Percentiles rank a stretch among this genome's conserved stretches.
Evolutionary conservation across 768 basidiomycete species (phyloP).

Genomic region (Coprinopsis sp.): DNA sequence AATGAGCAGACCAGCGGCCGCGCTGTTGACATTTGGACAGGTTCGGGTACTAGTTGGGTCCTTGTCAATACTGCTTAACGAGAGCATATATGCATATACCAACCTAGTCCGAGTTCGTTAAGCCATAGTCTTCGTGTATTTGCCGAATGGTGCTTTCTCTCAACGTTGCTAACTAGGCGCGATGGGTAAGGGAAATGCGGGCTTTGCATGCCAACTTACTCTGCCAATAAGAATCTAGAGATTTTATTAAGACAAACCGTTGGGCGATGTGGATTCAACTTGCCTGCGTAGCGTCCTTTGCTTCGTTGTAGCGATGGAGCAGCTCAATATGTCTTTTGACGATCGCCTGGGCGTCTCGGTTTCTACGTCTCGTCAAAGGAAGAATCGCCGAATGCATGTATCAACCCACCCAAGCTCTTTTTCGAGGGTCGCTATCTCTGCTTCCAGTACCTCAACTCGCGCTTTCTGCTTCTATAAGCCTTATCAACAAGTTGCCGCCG

Average conservation of each 20-base stretch:
- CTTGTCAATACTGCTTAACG: no score
- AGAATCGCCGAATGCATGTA: background rate
- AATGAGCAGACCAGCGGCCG: slow-evolving; percentile 3
- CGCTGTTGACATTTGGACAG: slow-evolving; percentile 32
- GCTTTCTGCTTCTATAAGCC: slow-evolving; percentile 22
- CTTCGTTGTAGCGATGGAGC: slow-evolving; percentile 74
- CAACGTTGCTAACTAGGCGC: slow-evolving; percentile 60
- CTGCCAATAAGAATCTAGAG: slow-evolving; percentile 73
- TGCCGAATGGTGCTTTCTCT: slow-evolving; percentile 68
- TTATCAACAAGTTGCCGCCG: background rate
- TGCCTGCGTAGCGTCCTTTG: slow-evolving; percentile 81
- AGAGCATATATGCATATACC: no score
- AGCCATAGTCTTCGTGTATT: slow-evolving; percentile 67
- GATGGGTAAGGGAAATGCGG: background rate
- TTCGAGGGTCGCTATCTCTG: slow-evolving; percentile 24
- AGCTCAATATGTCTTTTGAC: slow-evolving; percentile 67
- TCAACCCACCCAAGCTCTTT: slow-evolving; percentile 22
- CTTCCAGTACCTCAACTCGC: slow-evolving; percentile 20
- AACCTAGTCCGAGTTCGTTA: slow-evolving; percentile 57
- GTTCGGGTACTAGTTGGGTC: slow-evolving; percentile 48
- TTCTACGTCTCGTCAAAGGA: slow-evolving; percentile 1
- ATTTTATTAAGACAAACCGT: no score
- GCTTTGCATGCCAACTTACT: slow-evolving; percentile 33
- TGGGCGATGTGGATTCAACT: slow-evolving; percentile 11
- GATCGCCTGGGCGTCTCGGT: slow-evolving; percentile 31